Conservation (phyloP, 2,329 filamentous ascomycete genomes). For the Zymoseptoria tritici region DNA sequence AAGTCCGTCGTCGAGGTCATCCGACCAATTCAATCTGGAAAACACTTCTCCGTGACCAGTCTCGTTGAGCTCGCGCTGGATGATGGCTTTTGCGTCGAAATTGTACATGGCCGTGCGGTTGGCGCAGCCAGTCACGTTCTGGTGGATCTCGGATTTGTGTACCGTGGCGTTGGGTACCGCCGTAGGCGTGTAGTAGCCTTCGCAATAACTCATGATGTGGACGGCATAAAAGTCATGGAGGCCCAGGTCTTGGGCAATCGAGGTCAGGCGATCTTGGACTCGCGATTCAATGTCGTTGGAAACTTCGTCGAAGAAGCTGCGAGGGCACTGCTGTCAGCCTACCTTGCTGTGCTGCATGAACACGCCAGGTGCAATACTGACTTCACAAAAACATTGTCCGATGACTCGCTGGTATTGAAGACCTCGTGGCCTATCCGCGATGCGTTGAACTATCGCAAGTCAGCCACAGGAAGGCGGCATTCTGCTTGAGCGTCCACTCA, state of each 20-base stretch:
- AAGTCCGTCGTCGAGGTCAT: slow-evolving; percentile 48
- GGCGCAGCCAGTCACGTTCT: slow-evolving; percentile 50
- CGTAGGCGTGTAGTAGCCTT: slow-evolving; percentile 39
- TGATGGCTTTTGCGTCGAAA: slow-evolving; percentile 47
- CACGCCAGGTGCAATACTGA: slow-evolving; percentile 11
- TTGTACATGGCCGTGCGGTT: slow-evolving; percentile 47
- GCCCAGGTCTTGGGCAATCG: slow-evolving; percentile 43
- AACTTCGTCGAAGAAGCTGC: slow-evolving; percentile 24
- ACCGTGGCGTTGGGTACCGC: slow-evolving; percentile 39
- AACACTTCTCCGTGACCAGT: slow-evolving; percentile 38
- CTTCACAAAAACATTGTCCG: slow-evolving; percentile 3
- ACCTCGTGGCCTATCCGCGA: slow-evolving; percentile 43
- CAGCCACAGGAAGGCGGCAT: not conserved
- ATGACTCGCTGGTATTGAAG: slow-evolving; percentile 19
- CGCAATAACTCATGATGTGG: slow-evolving; percentile 55
- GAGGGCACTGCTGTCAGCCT: not conserved
- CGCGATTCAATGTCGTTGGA: slow-evolving; percentile 31
- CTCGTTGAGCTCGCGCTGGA: slow-evolving; percentile 44
- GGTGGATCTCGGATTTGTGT: slow-evolving; percentile 32
- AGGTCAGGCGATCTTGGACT: slow-evolving; percentile 36
- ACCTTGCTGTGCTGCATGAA: not conserved
- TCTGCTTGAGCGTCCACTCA: not conserved
- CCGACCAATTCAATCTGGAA: slow-evolving; percentile 49
- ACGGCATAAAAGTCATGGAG: slow-evolving; percentile 55
- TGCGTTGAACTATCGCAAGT: slow-evolving; percentile 44